Percentiles rank a stretch among this genome's conserved stretches.
Conservation (phyloP, 2,329 filamentous ascomycete species). For the Diaporthe batatas region DNA sequence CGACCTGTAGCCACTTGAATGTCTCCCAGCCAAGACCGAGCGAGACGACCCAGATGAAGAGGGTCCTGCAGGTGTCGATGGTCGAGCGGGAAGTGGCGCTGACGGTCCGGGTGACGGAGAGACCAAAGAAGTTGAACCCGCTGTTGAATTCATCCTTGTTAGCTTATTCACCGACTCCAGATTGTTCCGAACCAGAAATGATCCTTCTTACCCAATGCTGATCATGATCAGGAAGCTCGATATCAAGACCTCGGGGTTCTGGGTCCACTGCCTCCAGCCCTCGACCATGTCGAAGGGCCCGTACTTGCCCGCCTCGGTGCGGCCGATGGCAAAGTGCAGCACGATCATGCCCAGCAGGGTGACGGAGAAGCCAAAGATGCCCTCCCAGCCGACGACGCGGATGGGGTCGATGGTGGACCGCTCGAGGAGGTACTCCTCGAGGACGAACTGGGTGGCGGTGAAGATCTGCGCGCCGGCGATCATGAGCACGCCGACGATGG, state of each 20-base stretch:
- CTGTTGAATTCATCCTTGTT: constrained; percentile 58
- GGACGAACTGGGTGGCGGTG: constrained; percentile 94
- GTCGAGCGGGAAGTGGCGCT: constrained; percentile 94
- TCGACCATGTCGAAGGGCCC: constrained; percentile 94
- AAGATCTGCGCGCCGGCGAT: constrained; percentile 97
- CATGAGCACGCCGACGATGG: constrained; percentile 85
- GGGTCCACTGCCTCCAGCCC: constrained; percentile 84
- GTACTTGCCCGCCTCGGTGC: constrained; percentile 77
- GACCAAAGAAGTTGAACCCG: constrained; percentile 98
- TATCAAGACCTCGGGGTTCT: constrained; percentile 77
- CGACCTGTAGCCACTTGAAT: constrained; percentile 96
- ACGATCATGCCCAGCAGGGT: constrained; percentile 85
- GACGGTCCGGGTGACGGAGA: constrained; percentile 90
- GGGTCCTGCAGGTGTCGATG: constrained; percentile 95
- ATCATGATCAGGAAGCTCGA: constrained; percentile 95
- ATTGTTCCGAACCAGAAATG: constrained; percentile 13
- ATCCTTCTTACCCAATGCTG: constrained; percentile 83
- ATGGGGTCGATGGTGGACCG: constrained; percentile 79
- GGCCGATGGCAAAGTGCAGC: constrained; percentile 82
- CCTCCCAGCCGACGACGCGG: constrained; percentile 95
- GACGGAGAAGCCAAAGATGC: constrained; percentile 86
- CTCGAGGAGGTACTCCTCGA: constrained; percentile 92
- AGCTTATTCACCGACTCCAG: neutral
- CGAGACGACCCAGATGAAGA: constrained; percentile 98
- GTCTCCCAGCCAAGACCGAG: constrained; percentile 95